Evolutionary conservation across 495 filamentous ascomycete genomes (phyloP).

Genomic region (Neurospora cerealis): DNA sequence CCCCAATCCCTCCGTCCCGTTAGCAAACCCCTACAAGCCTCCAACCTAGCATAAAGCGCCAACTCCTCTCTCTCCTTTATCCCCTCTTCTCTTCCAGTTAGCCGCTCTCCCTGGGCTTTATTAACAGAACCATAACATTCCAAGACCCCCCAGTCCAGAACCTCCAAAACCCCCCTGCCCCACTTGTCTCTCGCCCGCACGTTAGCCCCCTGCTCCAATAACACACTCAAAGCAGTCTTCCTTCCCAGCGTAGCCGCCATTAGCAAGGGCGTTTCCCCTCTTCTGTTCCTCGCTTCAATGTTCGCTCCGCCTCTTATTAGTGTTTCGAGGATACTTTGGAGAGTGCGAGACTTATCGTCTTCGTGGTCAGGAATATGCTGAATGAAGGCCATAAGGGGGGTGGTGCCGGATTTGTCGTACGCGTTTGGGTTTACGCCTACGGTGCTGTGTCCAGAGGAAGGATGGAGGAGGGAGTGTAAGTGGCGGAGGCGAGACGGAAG

Average conservation of each 20-base stretch:
- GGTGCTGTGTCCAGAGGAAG: background rate
- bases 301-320: conserved; percentile 23
- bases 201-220: conserved; percentile 34
- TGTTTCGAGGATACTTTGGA: conserved; percentile 20
- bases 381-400: conserved; percentile 38
- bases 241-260: conserved; percentile 33
- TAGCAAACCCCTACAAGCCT: conserved; percentile 22
- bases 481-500: conserved; percentile 19
- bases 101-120: background rate
- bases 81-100: background rate
- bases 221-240: conserved; percentile 31
- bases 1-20: conserved; percentile 21
- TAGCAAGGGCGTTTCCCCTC: conserved; percentile 37
- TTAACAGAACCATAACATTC: background rate
- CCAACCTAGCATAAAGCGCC: conserved; percentile 18
- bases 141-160: conserved; percentile 20
- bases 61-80: conserved; percentile 9
- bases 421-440: conserved; percentile 31
- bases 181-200: conserved; percentile 31
- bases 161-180: conserved; percentile 27
- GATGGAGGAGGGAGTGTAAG: conserved; percentile 24
- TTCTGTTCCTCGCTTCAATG: conserved; percentile 31
- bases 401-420: conserved; percentile 32
- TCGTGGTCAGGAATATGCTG: conserved; percentile 29
- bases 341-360: conserved; percentile 28